Evolutionary conservation across 208 protist species (phyloP), one percentile per base, ranked within the genome.

Genomic region (Acanthamoeba triangularis): DNA sequence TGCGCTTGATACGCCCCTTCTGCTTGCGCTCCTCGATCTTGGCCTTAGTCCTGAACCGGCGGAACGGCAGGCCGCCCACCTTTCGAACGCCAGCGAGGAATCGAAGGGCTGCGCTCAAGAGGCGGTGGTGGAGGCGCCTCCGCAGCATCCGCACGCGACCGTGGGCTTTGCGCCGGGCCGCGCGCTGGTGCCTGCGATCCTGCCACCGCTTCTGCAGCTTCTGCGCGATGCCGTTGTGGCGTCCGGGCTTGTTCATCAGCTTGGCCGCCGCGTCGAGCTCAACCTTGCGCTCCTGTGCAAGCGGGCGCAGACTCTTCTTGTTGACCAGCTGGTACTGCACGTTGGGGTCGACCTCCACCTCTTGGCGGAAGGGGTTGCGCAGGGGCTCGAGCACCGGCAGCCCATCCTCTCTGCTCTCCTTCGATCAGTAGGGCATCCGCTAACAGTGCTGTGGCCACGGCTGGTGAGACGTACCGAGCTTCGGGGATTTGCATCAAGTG

Each of bases 1-100:
- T 88, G 6, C 80, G 41, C 49, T 63, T 88, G 80, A 88, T 88
- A 1, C 28, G 47, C 80, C 63, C 80, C 80, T 88, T 88, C 80
- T 88, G 49, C n/a, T 8, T 10, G 8, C 11, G 44, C 80, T 88
- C 80, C 80, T 88, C 80, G 52, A 88, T 54, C 80, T 88, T 88
- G 49, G 80, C 80, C n/a, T 88, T 88, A 8, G 80, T 63, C n/a
- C 80, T 0, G 80, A 88, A 88, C 49, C 49, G 11, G 11, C 80
- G 80, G 5, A 88, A 13, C 18, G 80, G 80, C 0, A 88, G 80
- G 11, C 25, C 41, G 80, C 49, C 49, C 25, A 63, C 80, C n/a
- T 63, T 56, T 28, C 49, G 7, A 47, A 88, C 80, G 16, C 28
- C 14, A 0, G 1, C 23, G 23, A 63, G 33, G 47, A 88, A 56